These are phyloP conservation scores for Sclerotinia trifoliorum DNA, from an alignment of 2,329 filamentous ascomycete genomes.

Conservation along the genomic window DNA sequence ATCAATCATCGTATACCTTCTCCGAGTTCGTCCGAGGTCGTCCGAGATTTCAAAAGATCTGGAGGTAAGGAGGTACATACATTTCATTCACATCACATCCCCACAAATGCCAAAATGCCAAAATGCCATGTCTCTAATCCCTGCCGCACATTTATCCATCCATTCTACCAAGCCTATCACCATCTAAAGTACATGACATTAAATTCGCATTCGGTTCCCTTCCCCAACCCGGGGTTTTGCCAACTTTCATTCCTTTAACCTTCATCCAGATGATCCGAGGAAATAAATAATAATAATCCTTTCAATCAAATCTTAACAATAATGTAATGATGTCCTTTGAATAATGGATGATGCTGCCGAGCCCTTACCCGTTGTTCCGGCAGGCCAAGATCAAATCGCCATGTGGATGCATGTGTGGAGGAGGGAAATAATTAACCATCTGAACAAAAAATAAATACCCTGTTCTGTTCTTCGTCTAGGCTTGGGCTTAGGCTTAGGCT, in stretches of 20 bases:
- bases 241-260: background rate
- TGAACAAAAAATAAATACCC: background rate
- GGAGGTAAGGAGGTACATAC: background rate
- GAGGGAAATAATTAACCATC: background rate
- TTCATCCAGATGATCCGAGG: background rate
- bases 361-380: background rate
- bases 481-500: too few relatives aligned
- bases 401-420: background rate
- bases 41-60: background rate
- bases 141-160: background rate
- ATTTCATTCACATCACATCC: background rate
- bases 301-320: background rate
- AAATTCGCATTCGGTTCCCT: background rate
- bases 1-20: background rate
- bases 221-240: background rate
- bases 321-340: background rate
- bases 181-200: background rate
- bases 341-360: background rate
- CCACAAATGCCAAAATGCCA: background rate
- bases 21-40: background rate
- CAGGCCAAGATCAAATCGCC: background rate
- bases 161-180: background rate
- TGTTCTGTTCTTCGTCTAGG: background rate
- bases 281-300: background rate
- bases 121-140: background rate